Evolutionary conservation across 2,329 filamentous ascomycete species (phyloP).

Genomic region (Sordariomycetes sp.): DNA sequence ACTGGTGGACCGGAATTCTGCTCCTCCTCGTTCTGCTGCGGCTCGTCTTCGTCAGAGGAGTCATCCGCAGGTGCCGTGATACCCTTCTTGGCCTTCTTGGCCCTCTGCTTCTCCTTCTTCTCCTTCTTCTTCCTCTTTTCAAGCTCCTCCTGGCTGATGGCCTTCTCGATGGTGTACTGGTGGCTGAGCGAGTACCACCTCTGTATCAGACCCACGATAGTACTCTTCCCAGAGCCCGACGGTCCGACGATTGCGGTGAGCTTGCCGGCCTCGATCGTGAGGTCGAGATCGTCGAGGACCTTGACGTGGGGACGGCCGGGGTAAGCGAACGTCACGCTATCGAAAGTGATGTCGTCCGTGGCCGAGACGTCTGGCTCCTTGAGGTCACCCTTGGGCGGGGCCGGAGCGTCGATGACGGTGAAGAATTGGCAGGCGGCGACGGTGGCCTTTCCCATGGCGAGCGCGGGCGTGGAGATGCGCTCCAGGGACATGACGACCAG

Average conservation of each 20-base stretch:
- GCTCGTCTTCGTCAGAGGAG: conserved; percentile 3
- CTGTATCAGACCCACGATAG: conserved; percentile 59
- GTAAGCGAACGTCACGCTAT: conserved; percentile 62
- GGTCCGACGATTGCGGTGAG: conserved; percentile 67
- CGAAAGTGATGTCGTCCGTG: conserved; percentile 34
- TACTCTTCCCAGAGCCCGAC: conserved; percentile 64
- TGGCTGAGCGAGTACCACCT: conserved; percentile 57
- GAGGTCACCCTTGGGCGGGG: conserved; percentile 21
- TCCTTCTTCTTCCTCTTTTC: conserved; percentile 25
- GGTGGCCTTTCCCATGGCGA: conserved; percentile 46
- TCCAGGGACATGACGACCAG: conserved; percentile 46
- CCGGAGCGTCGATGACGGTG: conserved; percentile 38
- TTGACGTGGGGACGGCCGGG: conserved; percentile 55
- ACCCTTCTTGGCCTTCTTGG: background rate
- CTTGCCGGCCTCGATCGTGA: conserved; percentile 51
- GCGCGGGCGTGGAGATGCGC: conserved; percentile 44
- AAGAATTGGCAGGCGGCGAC: conserved; percentile 50
- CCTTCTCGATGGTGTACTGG: conserved; percentile 39
- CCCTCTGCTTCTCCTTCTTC: conserved; percentile 12
- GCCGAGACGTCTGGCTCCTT: conserved; percentile 25
- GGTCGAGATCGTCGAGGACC: conserved; percentile 47
- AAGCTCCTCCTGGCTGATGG: conserved; percentile 34
- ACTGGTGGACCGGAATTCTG: background rate
- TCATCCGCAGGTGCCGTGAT: background rate
- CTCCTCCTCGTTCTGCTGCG: conserved; percentile 1